Conservation (phyloP, 2,329 filamentous ascomycete genomes). For the Davidsoniella neocaledoniae region DNA sequence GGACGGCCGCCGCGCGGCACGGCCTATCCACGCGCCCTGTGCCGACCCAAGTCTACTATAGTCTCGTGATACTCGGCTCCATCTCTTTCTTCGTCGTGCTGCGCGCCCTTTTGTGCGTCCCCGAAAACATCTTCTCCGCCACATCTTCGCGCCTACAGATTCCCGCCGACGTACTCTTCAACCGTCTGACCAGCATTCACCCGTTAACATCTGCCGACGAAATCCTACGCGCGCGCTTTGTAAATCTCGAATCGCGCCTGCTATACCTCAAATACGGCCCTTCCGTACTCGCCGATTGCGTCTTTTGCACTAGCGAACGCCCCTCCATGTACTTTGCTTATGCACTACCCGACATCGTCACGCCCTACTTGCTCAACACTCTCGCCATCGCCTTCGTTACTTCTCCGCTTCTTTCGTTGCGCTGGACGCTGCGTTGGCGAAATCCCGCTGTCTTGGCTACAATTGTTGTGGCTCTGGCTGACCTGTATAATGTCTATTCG, state of each 20-base stretch:
- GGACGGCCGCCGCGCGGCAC: constrained; percentile 26
- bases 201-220: constrained; percentile 45
- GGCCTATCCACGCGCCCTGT: constrained; percentile 33
- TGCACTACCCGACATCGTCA: constrained; percentile 53
- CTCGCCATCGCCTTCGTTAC: constrained; percentile 56
- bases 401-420: constrained; percentile 46
- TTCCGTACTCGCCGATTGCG: constrained; percentile 52
- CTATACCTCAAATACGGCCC: constrained; percentile 77
- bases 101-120: constrained; percentile 49
- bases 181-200: constrained; percentile 46
- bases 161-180: constrained; percentile 70
- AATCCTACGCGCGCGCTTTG: constrained; percentile 49
- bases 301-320: constrained; percentile 65
- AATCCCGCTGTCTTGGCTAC: constrained; percentile 48
- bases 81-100: constrained; percentile 29
- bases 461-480: constrained; percentile 39
- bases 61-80: constrained; percentile 43
- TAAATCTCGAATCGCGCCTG: constrained; percentile 53
- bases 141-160: constrained; percentile 75
- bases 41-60: constrained; percentile 33
- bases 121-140: constrained; percentile 63
- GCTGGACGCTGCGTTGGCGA: constrained; percentile 51
- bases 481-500: constrained; percentile 46
- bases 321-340: constrained; percentile 62
- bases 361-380: constrained; percentile 70